Percentiles rank a stretch among this genome's conserved stretches.
These are phyloP conservation scores for Phaeomoniella chlamydospora DNA, from an alignment of 2,329 filamentous ascomycete genomes.

Conservation along the genomic window DNA sequence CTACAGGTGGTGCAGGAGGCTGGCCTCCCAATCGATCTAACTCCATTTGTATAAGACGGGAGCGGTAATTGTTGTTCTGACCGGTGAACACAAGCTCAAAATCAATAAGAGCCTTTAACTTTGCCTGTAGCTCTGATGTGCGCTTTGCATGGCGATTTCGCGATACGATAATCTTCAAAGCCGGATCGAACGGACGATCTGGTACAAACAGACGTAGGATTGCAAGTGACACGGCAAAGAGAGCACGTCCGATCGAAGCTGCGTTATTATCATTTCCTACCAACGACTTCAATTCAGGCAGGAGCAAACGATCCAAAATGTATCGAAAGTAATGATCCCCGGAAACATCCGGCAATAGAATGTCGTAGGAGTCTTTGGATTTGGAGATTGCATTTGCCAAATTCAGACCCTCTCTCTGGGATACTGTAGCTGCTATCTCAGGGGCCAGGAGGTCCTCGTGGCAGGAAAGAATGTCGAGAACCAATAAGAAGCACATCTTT, in stretches of 20 bases:
- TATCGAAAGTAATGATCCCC: neutral
- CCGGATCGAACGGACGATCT: conserved; percentile 73
- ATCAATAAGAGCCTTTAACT: conserved; percentile 43
- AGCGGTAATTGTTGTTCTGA: conserved; percentile 52
- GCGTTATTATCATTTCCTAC: conserved; percentile 10
- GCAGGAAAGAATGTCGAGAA: neutral
- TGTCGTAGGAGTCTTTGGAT: neutral
- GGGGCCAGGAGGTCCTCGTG: neutral
- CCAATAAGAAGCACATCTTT: neutral
- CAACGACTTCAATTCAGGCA: neutral
- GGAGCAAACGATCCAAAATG: neutral
- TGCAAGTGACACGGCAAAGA: conserved; percentile 62
- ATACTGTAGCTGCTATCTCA: neutral
- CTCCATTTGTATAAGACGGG: conserved; percentile 47
- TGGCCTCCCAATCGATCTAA: conserved; percentile 50
- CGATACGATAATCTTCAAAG: conserved; percentile 47
- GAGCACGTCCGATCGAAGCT: conserved; percentile 42
- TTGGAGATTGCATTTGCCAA: neutral
- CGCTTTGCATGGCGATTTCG: conserved; percentile 43
- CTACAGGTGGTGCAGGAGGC: conserved; percentile 53
- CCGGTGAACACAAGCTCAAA: conserved; percentile 59
- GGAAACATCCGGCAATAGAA: neutral
- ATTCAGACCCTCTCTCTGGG: neutral
- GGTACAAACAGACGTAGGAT: conserved; percentile 72
- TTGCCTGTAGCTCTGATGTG: conserved; percentile 37